Percentiles rank a stretch among this genome's conserved stretches.
Conservation (phyloP, 305 asterid genomes). For the Striga hermonthica region DNA sequence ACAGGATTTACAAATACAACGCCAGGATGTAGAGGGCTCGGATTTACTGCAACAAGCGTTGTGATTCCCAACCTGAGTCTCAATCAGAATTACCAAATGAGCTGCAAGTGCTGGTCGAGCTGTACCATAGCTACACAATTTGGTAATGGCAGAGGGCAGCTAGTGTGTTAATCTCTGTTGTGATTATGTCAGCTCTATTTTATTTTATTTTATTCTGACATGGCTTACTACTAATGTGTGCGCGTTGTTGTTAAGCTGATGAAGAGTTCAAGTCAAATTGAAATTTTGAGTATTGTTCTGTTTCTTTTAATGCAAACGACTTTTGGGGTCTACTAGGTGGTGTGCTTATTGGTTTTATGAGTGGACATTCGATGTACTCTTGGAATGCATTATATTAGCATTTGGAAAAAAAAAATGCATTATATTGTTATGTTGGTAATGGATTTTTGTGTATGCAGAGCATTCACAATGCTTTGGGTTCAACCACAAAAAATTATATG, state of each 20-base stretch:
- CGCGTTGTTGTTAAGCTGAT: slow-evolving; percentile 29
- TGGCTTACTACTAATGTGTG: slow-evolving; percentile 21
- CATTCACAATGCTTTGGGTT: no score
- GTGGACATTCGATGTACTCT: no score
- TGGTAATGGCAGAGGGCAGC: slow-evolving; percentile 28
- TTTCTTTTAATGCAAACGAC: no score
- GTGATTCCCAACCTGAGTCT: slow-evolving; percentile 33
- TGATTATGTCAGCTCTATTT: slow-evolving; percentile 31
- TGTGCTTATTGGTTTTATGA: background rate
- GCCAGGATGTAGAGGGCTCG: slow-evolving; percentile 61
- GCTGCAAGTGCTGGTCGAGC: slow-evolving; percentile 20
- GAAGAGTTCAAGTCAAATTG: slow-evolving; percentile 34
- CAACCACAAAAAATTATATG: no score
- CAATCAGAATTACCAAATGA: slow-evolving; percentile 28
- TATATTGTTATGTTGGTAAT: no score
- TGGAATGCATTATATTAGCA: no score
- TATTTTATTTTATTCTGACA: background rate
- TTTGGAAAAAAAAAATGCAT: no score
- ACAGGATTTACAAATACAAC: slow-evolving; percentile 61
- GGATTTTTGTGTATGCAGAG: no score
- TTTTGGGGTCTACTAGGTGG: background rate
- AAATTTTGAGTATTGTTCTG: slow-evolving; percentile 21
- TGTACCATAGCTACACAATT: slow-evolving; percentile 28
- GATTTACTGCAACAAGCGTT: slow-evolving; percentile 51
- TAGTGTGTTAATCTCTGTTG: slow-evolving; percentile 25